Conservation (phyloP, 2,329 filamentous ascomycete genomes). For the Chaetomium olivaceum region DNA sequence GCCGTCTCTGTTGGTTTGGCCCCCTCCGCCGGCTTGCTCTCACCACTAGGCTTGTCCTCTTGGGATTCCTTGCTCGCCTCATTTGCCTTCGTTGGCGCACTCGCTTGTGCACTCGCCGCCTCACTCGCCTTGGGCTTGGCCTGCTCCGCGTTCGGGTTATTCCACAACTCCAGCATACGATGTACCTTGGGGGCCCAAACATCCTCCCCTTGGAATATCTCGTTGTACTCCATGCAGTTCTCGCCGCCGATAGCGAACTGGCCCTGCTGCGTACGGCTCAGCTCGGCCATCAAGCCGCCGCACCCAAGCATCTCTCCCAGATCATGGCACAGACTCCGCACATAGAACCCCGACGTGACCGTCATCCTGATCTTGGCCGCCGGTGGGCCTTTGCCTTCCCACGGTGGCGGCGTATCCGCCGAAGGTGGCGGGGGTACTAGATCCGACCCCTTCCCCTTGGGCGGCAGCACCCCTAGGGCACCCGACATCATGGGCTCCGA, state of each 20-base stretch:
- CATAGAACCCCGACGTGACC: slow-evolving; percentile 94
- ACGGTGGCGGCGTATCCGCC: slow-evolving; percentile 53
- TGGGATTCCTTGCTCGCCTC: slow-evolving; percentile 6
- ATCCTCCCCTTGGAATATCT: slow-evolving; percentile 73
- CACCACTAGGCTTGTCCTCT: background rate
- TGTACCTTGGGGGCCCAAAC: slow-evolving; percentile 79
- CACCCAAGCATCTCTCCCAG: slow-evolving; percentile 80
- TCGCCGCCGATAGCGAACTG: slow-evolving; percentile 70
- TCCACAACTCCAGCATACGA: slow-evolving; percentile 49
- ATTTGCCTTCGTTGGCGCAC: slow-evolving; percentile 13
- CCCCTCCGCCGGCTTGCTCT: slow-evolving; percentile 3
- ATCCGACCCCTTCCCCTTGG: slow-evolving; percentile 52
- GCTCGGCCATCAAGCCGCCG: slow-evolving; percentile 80
- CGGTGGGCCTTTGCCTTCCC: slow-evolving; percentile 65
- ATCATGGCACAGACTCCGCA: slow-evolving; percentile 90
- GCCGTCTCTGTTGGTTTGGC: background rate
- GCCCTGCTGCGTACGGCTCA: slow-evolving; percentile 78
- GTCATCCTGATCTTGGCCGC: slow-evolving; percentile 86
- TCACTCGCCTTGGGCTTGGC: slow-evolving; percentile 18
- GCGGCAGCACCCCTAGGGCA: slow-evolving; percentile 54
- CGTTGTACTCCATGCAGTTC: slow-evolving; percentile 77
- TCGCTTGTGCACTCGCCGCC: slow-evolving; percentile 11
- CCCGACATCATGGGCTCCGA: slow-evolving; percentile 57
- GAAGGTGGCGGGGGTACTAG: slow-evolving; percentile 52
- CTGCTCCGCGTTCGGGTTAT: slow-evolving; percentile 26